Conservation (phyloP, 805 yeast species). For the Ascoidea rubescens region DNA sequence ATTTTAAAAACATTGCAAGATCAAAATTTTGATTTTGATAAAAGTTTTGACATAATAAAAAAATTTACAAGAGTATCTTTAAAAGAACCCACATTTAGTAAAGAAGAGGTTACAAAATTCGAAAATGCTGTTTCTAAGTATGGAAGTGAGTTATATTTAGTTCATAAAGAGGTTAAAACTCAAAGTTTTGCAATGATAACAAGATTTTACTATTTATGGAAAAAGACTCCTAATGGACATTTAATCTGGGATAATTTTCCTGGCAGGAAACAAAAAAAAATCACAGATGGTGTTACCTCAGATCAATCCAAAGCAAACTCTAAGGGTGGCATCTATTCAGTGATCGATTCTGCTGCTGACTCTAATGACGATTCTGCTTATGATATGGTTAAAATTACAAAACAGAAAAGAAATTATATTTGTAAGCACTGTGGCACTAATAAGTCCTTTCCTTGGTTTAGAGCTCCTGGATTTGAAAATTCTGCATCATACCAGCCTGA, state of each 20-base stretch:
- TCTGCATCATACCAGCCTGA: slow-evolving; percentile 20
- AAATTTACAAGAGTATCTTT: slow-evolving; percentile 41
- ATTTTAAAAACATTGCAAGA: slow-evolving; percentile 42
- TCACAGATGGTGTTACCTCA: slow-evolving; percentile 7
- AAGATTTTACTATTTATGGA: slow-evolving; percentile 83
- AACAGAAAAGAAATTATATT: slow-evolving; percentile 26
- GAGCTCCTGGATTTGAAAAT: slow-evolving; percentile 47
- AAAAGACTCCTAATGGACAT: slow-evolving; percentile 66
- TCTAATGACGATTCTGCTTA: slow-evolving; percentile 57
- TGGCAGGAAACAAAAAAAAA: slow-evolving; percentile 52
- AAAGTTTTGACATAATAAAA: slow-evolving; percentile 33
- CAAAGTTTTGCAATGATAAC: slow-evolving; percentile 72
- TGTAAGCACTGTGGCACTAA: slow-evolving; percentile 65
- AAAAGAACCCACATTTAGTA: slow-evolving; percentile 63
- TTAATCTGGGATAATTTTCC: slow-evolving; percentile 71
- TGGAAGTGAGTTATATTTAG: slow-evolving; percentile 74
- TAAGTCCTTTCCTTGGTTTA: slow-evolving; percentile 49
- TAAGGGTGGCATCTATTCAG: no score
- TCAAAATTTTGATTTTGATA: slow-evolving; percentile 31
- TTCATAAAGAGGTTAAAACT: slow-evolving; percentile 53
- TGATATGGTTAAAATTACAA: slow-evolving; percentile 36
- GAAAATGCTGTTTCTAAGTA: slow-evolving; percentile 59
- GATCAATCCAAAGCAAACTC: no score
- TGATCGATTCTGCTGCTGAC: slow-evolving; percentile 22
- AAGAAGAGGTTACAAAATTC: slow-evolving; percentile 50